These are phyloP conservation scores for Sesbania bispinosa DNA, from an alignment of 306 rosid species.

Conservation along the genomic window DNA sequence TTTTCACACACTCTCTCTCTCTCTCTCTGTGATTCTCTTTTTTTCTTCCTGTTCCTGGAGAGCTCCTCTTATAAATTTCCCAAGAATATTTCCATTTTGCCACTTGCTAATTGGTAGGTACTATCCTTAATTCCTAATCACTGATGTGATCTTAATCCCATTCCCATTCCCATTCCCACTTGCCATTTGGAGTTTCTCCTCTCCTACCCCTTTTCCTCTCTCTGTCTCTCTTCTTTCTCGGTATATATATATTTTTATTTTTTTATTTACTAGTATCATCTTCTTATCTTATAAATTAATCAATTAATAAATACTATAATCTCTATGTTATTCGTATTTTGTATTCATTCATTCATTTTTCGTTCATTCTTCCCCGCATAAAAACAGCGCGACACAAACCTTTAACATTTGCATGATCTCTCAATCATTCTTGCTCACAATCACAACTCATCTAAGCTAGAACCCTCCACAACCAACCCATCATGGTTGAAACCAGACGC, in stretches of 20 bases:
- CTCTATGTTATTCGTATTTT: not conserved
- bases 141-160: no score
- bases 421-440: conserved; percentile 5
- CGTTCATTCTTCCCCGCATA: conserved; percentile 1
- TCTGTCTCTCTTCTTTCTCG: not conserved
- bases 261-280: no score
- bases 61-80: no score
- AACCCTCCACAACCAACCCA: not conserved
- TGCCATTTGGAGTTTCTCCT: not conserved
- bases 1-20: not conserved
- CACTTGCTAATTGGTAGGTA: not conserved
- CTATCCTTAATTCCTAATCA: no score
- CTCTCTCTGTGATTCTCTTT: not conserved
- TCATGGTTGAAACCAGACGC: conserved; percentile 94
- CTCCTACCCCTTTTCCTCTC: not conserved
- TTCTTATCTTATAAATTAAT: no score
- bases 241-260: no score
- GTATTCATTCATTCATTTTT: not conserved
- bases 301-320: not conserved
- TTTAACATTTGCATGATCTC: conserved; percentile 21
- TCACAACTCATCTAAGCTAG: not conserved
- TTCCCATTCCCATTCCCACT: not conserved
- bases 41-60: no score
- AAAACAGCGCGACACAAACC: conserved; percentile 14
- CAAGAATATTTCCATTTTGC: not conserved